These are phyloP conservation scores for Rostrohypoxylon terebratum DNA, from an alignment of 495 filamentous ascomycete genomes.

Conservation along the genomic window DNA sequence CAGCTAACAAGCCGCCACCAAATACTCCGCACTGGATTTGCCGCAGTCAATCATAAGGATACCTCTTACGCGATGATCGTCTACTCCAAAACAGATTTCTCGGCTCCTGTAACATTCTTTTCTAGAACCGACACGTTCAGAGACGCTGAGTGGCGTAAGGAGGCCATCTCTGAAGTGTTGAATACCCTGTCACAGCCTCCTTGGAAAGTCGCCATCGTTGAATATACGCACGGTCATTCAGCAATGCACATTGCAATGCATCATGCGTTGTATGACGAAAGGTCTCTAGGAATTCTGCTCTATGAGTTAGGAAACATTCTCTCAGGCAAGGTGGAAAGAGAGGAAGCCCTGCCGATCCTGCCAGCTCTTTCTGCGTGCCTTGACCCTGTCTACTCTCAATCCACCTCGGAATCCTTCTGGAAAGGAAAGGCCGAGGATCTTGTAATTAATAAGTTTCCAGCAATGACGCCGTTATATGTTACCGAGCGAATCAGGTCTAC, in stretches of 20 bases:
- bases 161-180: slow-evolving; percentile 26
- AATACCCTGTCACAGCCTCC: slow-evolving; percentile 31
- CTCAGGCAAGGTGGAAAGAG: background rate
- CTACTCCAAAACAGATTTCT: slow-evolving; percentile 50
- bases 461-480: slow-evolving; percentile 71
- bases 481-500: slow-evolving; percentile 52
- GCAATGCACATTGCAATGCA: slow-evolving; percentile 65
- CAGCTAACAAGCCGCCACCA: slow-evolving; percentile 64
- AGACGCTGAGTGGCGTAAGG: slow-evolving; percentile 48
- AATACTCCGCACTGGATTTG: slow-evolving; percentile 79
- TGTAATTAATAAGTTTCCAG: slow-evolving; percentile 72
- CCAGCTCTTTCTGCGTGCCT: slow-evolving; percentile 66
- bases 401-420: slow-evolving; percentile 70
- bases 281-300: slow-evolving; percentile 71
- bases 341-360: slow-evolving; percentile 47
- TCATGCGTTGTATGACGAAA: slow-evolving; percentile 85
- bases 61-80: slow-evolving; percentile 76
- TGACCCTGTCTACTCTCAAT: slow-evolving; percentile 49
- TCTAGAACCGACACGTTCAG: slow-evolving; percentile 40
- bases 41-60: slow-evolving; percentile 67
- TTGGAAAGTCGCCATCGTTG: slow-evolving; percentile 50
- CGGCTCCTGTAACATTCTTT: slow-evolving; percentile 26
- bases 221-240: slow-evolving; percentile 35
- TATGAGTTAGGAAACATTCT: slow-evolving; percentile 59
- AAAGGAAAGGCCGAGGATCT: slow-evolving; percentile 61